Conservation (phyloP, 495 filamentous ascomycete genomes). For the Hypoxylon trugodes region DNA sequence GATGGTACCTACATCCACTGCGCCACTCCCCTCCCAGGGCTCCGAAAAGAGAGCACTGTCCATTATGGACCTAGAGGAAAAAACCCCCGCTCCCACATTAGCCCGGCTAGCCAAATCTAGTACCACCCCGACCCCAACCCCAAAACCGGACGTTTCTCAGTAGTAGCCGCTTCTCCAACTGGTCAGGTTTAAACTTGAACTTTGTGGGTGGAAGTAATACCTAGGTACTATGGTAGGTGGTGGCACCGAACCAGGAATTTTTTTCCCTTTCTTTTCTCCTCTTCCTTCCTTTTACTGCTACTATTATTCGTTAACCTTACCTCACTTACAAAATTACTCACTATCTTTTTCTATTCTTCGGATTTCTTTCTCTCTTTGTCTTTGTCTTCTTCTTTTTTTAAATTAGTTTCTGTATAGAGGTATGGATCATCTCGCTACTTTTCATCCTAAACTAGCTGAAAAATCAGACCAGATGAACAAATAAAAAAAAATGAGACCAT, state of each 20-base stretch:
- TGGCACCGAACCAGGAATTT: slow-evolving; percentile 29
- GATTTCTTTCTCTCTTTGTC: not conserved
- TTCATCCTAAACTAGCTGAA: not conserved
- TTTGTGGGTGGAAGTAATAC: no score
- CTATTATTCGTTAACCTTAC: no score
- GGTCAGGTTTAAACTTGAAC: slow-evolving; percentile 22
- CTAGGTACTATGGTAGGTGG: no score
- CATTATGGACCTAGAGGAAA: slow-evolving; percentile 19
- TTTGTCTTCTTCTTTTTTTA: not conserved
- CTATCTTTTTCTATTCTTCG: not conserved
- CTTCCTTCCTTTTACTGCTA: not conserved
- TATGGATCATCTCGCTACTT: not conserved
- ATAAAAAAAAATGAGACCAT: slow-evolving; percentile 2
- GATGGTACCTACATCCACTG: slow-evolving; percentile 20
- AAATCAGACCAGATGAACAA: not conserved
- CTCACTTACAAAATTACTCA: not conserved
- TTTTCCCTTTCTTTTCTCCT: slow-evolving; percentile 6
- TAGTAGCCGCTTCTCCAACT: slow-evolving; percentile 34
- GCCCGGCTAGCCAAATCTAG: slow-evolving; percentile 29
- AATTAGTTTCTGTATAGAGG: not conserved
- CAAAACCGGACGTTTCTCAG: slow-evolving; percentile 33
- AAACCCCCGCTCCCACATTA: slow-evolving; percentile 10
- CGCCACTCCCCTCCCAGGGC: slow-evolving; percentile 15
- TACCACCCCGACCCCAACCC: slow-evolving; percentile 31
- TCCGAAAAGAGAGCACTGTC: not conserved